These are phyloP conservation scores for Porphyra umbilicalis DNA, from an alignment of 31 red algal species.

Conservation along the genomic window DNA sequence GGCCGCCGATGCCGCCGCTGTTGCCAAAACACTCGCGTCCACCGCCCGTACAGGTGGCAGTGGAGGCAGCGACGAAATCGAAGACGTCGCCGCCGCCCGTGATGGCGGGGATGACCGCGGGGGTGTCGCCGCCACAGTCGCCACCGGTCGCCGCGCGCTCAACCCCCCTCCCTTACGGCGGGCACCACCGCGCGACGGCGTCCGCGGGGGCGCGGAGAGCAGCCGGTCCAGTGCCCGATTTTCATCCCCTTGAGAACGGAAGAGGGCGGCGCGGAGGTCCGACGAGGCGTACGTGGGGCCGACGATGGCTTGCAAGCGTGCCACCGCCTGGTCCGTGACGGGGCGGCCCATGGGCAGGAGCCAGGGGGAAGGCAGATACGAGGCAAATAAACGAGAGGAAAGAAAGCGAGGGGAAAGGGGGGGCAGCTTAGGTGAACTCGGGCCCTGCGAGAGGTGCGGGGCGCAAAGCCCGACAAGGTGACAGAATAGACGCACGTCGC, in stretches of 20 bases:
- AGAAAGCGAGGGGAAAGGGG: neutral
- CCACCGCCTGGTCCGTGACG: slow-evolving; percentile 34
- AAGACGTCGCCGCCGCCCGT: neutral
- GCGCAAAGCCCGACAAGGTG: too few relatives aligned
- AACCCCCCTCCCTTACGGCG: slow-evolving; percentile 9
- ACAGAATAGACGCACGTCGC: too few relatives aligned
- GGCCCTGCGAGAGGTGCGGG: too few relatives aligned
- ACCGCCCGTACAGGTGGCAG: neutral
- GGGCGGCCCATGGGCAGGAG: neutral
- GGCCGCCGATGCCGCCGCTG: too few relatives aligned
- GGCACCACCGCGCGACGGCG: slow-evolving; percentile 13
- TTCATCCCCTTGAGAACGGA: slow-evolving; percentile 50
- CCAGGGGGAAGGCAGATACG: neutral
- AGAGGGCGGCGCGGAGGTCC: slow-evolving; percentile 35
- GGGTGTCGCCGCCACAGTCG: neutral
- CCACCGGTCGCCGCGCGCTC: neutral
- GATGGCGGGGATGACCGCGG: too few relatives aligned
- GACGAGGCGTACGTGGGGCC: slow-evolving; percentile 28
- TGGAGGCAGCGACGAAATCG: neutral
- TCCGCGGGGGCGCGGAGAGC: slow-evolving; percentile 18
- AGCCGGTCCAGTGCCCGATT: slow-evolving; percentile 38
- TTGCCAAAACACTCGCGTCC: too few relatives aligned
- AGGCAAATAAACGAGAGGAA: neutral
- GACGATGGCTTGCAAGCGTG: slow-evolving; percentile 28
- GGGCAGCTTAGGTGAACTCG: too few relatives aligned